Percentiles rank a stretch among this genome's conserved stretches.
Conservation (phyloP, 139 green algal genomes). For the Chlorella sp. region DNA sequence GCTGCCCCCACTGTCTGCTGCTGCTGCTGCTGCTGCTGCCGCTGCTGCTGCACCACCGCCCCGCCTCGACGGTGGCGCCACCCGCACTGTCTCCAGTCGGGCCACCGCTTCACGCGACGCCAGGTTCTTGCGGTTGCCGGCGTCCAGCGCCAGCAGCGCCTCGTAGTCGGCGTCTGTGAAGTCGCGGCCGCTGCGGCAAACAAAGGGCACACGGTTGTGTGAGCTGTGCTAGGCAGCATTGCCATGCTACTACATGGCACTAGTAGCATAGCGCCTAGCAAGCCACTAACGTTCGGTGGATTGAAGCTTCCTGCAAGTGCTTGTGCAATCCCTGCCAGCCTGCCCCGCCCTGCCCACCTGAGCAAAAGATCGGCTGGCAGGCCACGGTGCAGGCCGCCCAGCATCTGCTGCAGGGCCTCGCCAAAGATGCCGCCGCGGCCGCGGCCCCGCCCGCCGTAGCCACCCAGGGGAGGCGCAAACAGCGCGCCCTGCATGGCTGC, state of each 20-base stretch:
- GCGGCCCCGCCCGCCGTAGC: neutral
- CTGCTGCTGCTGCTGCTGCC: neutral
- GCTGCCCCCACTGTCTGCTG: neutral
- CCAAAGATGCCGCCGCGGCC: neutral
- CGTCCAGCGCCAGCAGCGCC: constrained; percentile 70
- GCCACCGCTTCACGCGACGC: constrained; percentile 53
- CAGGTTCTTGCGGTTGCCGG: constrained; percentile 72
- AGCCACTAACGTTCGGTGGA: too few species aligned
- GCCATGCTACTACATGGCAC: too few species aligned
- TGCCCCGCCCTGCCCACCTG: constrained; percentile 9
- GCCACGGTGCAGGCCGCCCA: constrained; percentile 38
- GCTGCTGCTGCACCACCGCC: neutral
- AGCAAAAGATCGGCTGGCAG: constrained; percentile 67
- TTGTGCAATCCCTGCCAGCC: too few species aligned
- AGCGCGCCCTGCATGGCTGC: neutral
- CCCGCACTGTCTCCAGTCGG: constrained; percentile 41
- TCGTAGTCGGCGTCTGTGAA: constrained; percentile 78
- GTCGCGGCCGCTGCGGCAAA: constrained; percentile 53
- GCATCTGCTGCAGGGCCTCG: constrained; percentile 49
- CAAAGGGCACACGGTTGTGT: too few species aligned
- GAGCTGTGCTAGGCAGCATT: too few species aligned
- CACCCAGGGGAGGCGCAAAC: too few species aligned
- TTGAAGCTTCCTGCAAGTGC: too few species aligned
- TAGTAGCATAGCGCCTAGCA: too few species aligned
- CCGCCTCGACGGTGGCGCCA: neutral